Evolutionary conservation across 331 rosid genomes (phyloP).

Genomic region (Dryas integrifolia): DNA sequence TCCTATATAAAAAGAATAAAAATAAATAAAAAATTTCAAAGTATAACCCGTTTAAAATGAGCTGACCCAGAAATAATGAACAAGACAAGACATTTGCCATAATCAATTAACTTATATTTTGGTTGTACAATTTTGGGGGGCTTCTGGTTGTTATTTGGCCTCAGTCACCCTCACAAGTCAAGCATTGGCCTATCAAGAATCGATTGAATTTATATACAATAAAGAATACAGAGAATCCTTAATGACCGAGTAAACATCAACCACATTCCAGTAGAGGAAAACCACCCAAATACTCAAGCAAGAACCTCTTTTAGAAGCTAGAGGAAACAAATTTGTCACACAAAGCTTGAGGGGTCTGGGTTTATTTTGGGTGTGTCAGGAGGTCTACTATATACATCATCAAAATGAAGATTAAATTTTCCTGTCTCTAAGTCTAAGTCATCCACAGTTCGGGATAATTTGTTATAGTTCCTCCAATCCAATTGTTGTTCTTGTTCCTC

Average conservation of each 20-base stretch:
- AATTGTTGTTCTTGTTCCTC: constrained; percentile 54
- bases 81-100: background rate
- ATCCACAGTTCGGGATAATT: constrained; percentile 49
- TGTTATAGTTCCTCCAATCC: constrained; percentile 44
- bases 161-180: constrained; percentile 28
- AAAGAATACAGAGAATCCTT: constrained; percentile 56
- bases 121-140: constrained; percentile 37
- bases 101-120: constrained; percentile 18
- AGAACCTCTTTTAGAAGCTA: constrained; percentile 40
- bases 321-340: constrained; percentile 39
- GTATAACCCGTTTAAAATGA: no score
- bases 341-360: constrained; percentile 39
- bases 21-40: no score
- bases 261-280: constrained; percentile 36
- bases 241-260: constrained; percentile 10
- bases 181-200: constrained; percentile 32
- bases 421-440: constrained; percentile 75
- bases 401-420: constrained; percentile 69
- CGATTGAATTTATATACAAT: constrained; percentile 58
- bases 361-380: constrained; percentile 51
- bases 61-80: no score
- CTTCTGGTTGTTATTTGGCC: constrained; percentile 18
- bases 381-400: constrained; percentile 65
- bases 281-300: constrained; percentile 32
- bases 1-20: no score